phyloP scores from a whole-genome alignment of 106 monocot genomes.

The Triglochin maritima region DNA sequence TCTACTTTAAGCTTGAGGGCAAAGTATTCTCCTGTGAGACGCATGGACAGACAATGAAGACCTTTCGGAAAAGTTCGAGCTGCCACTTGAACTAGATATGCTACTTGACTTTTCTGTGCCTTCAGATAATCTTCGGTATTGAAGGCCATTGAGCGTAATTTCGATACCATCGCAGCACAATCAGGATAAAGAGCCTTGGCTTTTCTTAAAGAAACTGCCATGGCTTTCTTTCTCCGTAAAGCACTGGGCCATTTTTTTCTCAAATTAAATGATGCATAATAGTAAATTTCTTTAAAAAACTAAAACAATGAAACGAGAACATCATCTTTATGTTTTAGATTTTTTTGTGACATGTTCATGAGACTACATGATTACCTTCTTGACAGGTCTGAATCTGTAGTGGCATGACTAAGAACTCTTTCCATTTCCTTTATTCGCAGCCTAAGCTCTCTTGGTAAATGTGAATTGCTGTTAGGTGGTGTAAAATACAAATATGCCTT shows the following conservation, averaged over 20 bases:
- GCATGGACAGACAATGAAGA: slow-evolving; percentile 85
- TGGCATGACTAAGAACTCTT: slow-evolving; percentile 46
- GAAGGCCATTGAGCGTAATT: slow-evolving; percentile 59
- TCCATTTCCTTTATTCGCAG: slow-evolving; percentile 68
- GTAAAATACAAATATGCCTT: slow-evolving; percentile 70
- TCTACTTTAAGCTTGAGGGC: slow-evolving; percentile 27
- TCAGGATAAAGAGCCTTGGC: slow-evolving; percentile 67
- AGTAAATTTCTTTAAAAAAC: no score
- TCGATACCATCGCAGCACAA: slow-evolving; percentile 69
- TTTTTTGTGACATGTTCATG: background rate
- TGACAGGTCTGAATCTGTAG: slow-evolving; percentile 37
- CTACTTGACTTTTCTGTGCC: slow-evolving; percentile 52
- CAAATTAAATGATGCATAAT: no score
- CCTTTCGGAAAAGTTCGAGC: slow-evolving; percentile 80
- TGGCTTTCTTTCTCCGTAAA: slow-evolving; percentile 74
- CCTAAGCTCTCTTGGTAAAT: slow-evolving; percentile 65
- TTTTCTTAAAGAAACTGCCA: slow-evolving; percentile 59
- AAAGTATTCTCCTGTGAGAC: slow-evolving; percentile 70
- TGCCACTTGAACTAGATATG: slow-evolving; percentile 59
- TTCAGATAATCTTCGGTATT: slow-evolving; percentile 69
- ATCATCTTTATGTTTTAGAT: no score
- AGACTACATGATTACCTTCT: slow-evolving; percentile 27
- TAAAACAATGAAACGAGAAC: no score
- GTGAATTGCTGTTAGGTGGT: slow-evolving; percentile 59
- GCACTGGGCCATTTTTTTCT: slow-evolving; percentile 30